Evolutionary conservation across 2,329 filamentous ascomycete species (phyloP).

Genomic region (Monilinia fructigena): DNA sequence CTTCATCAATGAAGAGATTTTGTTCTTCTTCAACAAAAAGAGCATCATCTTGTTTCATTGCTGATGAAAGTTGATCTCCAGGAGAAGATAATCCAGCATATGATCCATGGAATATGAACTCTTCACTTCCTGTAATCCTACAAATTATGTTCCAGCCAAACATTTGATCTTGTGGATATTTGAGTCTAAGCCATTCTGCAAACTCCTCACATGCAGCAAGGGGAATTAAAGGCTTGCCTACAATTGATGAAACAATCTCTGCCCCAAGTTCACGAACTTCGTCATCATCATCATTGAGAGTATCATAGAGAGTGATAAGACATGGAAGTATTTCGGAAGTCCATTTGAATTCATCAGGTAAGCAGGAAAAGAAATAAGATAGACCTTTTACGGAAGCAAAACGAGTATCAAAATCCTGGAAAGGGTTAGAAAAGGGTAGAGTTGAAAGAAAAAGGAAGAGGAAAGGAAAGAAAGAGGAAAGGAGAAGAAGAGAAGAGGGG

Average conservation of each 20-base stretch:
- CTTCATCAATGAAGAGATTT: slow-evolving; percentile 87
- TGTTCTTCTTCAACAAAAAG: slow-evolving; percentile 90
- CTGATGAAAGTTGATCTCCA: slow-evolving; percentile 45
- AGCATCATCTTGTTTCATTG: slow-evolving; percentile 58
- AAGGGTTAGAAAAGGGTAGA: slow-evolving; percentile 23
- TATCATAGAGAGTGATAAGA: slow-evolving; percentile 68
- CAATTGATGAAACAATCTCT: slow-evolving; percentile 41
- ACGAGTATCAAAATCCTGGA: slow-evolving; percentile 63
- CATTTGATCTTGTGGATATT: slow-evolving; percentile 13
- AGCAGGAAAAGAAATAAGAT: slow-evolving; percentile 47
- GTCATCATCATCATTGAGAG: slow-evolving; percentile 87
- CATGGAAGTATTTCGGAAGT: slow-evolving; percentile 47
- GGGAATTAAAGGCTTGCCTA: slow-evolving; percentile 46
- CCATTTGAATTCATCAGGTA: slow-evolving; percentile 24
- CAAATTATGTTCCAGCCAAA: slow-evolving; percentile 27
- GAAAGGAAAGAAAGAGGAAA: too few species aligned
- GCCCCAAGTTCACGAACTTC: slow-evolving; percentile 65
- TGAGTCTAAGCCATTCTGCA: slow-evolving; percentile 24
- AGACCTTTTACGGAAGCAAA: slow-evolving; percentile 59
- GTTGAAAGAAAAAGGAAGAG: neutral
- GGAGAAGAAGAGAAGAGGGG: too few species aligned
- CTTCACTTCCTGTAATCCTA: slow-evolving; percentile 30
- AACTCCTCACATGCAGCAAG: slow-evolving; percentile 28
- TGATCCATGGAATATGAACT: neutral
- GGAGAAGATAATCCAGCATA: slow-evolving; percentile 38